Evolutionary conservation across 306 rosid genomes (phyloP).

Genomic region (Luffa aegyptiaca): DNA sequence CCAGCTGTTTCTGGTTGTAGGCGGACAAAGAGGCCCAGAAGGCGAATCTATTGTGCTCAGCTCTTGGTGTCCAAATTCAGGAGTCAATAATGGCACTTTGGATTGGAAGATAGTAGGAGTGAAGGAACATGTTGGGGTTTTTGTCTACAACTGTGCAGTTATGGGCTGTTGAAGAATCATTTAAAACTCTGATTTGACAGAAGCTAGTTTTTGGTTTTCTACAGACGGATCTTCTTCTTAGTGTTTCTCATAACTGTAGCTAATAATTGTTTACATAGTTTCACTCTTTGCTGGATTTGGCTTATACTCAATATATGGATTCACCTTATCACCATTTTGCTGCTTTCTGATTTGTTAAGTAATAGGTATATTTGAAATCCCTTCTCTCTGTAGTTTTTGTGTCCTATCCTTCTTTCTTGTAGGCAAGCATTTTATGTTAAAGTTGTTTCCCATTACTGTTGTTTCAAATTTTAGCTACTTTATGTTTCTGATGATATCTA

Average conservation of each 20-base stretch:
- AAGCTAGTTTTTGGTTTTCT: slow-evolving; percentile 1
- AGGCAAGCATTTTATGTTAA: neutral
- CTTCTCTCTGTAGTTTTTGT: neutral
- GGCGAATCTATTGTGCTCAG: slow-evolving; percentile 73
- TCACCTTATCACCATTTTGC: neutral
- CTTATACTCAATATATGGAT: slow-evolving; percentile 2
- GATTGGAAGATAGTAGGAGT: slow-evolving; percentile 80
- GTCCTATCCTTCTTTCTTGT: neutral
- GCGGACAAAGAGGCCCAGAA: slow-evolving; percentile 90
- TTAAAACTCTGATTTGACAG: slow-evolving; percentile 8
- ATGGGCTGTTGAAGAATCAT: slow-evolving; percentile 76
- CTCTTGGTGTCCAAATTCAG: slow-evolving; percentile 72
- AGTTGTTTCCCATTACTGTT: neutral
- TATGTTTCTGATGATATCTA: neutral
- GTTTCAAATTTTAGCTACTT: neutral
- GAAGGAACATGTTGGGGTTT: slow-evolving; percentile 80
- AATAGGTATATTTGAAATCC: neutral
- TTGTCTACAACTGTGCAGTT: slow-evolving; percentile 93
- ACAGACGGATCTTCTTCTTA: neutral
- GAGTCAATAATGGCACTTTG: slow-evolving; percentile 51
- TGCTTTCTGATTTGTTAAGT: neutral
- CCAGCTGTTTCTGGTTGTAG: slow-evolving; percentile 55
- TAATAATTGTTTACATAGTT: neutral
- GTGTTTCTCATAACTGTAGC: slow-evolving; percentile 1
- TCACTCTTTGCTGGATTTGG: neutral